Percentiles rank a stretch among this genome's conserved stretches.
phyloP scores from a whole-genome alignment of 345 rosid species.

The Draba incana region DNA sequence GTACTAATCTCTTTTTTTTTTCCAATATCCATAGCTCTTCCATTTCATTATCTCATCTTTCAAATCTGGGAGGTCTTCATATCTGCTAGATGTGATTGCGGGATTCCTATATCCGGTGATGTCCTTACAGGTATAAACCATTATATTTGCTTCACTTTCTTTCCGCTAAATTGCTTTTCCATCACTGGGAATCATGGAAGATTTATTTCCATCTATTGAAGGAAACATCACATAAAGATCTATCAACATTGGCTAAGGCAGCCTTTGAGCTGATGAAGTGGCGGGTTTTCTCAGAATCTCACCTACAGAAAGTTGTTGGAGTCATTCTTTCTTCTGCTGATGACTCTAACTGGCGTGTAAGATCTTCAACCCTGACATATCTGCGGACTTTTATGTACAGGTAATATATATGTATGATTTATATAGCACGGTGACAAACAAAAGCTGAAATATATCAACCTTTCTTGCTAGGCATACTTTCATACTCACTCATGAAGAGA shows the following conservation, averaged over 20 bases:
- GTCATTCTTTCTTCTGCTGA: slow-evolving; percentile 71
- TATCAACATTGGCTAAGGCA: slow-evolving; percentile 93
- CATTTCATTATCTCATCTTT: slow-evolving; percentile 82
- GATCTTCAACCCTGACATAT: slow-evolving; percentile 92
- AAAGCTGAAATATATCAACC: slow-evolving; percentile 5
- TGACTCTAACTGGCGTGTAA: slow-evolving; percentile 94
- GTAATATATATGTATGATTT: slow-evolving; percentile 44
- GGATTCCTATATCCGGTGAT: slow-evolving; percentile 83
- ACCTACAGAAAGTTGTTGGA: slow-evolving; percentile 73
- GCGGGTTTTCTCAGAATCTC: slow-evolving; percentile 80
- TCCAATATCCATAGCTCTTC: slow-evolving; percentile 57
- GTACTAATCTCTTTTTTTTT: slow-evolving; percentile 23
- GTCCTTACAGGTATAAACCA: slow-evolving; percentile 76
- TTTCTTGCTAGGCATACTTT: slow-evolving; percentile 74
- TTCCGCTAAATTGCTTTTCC: slow-evolving; percentile 14
- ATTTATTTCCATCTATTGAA: slow-evolving; percentile 41
- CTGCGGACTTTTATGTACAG: slow-evolving; percentile 95
- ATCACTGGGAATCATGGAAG: slow-evolving; percentile 31
- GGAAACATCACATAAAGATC: slow-evolving; percentile 98
- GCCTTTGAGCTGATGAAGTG: slow-evolving; percentile 93
- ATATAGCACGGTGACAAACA: slow-evolving; percentile 31
- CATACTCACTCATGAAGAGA: slow-evolving; percentile 68
- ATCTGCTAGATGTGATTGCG: slow-evolving; percentile 75
- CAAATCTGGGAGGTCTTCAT: slow-evolving; percentile 96
- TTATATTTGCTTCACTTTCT: slow-evolving; percentile 7